Base-by-base conservation (phyloP, 495 filamentous ascomycete genomes). In the Talaromyces liani region DNA sequence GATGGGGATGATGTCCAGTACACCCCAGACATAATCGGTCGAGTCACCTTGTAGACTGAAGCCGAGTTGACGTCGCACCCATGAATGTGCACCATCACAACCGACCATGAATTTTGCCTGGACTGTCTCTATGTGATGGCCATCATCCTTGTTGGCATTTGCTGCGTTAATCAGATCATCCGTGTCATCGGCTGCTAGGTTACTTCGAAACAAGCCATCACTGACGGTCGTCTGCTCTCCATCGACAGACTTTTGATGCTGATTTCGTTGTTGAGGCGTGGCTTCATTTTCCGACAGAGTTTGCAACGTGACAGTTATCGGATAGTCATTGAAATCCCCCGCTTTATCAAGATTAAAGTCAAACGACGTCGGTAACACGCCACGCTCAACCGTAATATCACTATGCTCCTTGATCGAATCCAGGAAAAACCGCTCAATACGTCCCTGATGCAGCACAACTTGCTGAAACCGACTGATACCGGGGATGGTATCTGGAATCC, bases 91-190 rank as follows among this genome's bases (percentile, higher is more conserved):
- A 0, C 86, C 86, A 65, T 90, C 87, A 53, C 79, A 84, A 3
- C 86, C 87, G 14, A 89, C 75, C 61, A 90, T 68, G 67, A 87
- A 89, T 65, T 87, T 88, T 4, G 86, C 81, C 31, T 69, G 75
- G 9, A 88, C 71, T 2, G 63, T 70, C 63, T 84, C 66, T 20
- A 54, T 41, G 14, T 41, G 36, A 41, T n/a, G 36, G 14, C 36
- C 49, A 4, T 54, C 24, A 10, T 16, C 49, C 8, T 65, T 67
- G 16, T 56, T 65, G 66, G 65, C 70, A 8, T 63, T 22, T 60
- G 69, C 65, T 20, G 71, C 64, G 41, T 70, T 69, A 10, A 84
- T 71, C 9, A 86, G 68, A n/a, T 86, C 83, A 36, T 84, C 78
- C 0, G 83, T 82, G 61, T 87, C 84, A 62, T 86, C 84, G 8